Base-by-base conservation (phyloP, 2,329 filamentous ascomycete species). In the Exophiala sideris region DNA sequence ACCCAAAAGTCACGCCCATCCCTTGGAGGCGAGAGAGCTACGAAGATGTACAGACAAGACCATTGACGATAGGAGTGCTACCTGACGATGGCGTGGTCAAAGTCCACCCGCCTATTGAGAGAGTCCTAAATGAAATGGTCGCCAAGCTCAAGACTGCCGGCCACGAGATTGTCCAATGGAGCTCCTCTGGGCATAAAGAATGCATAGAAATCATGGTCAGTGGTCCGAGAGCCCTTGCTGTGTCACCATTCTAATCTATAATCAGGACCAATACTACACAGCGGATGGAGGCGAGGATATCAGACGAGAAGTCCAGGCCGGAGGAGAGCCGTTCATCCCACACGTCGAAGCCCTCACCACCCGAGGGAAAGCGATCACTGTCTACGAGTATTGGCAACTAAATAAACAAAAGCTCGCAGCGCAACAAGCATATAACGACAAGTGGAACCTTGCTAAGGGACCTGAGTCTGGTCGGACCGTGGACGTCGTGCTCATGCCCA, bases 381-480 rank as follows among this genome's bases (percentile, higher is more conserved):
- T 86, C 0, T 85, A 81, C 53, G 73, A 83, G 3, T 87, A 87
- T 67, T 87, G 83, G 84, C 82, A 86, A 60, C 72, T 87, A 5
- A 86, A 86, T 67, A 80, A 73, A 56, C 73, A 75, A 21, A 86
- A 86, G 62, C 52, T 73, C 21, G 71, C 69, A 0, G 70, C 75
- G 3, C 80, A 84, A 58, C 77, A 83, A 54, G 71, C 69, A 2
- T 85, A 83, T 51, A 72, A 85, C 1, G 75, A 83, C 45, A 79
- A 82, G 53, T 87, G 83, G 83, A 77, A 78, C 41, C 64, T 65
- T 0, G 68, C 72, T 1, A 69, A 63, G 12, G 79, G 76, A 2
- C 64, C 70, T 0, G 29, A 24, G 3, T 76, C 76, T 0, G 80
- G 78, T 0, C 70, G 68, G 4, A 59, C 64, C 0, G 78, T 83